phyloP scores from a whole-genome alignment of 2,329 filamentous ascomycete species.

The Karstenula rhodostoma region DNA sequence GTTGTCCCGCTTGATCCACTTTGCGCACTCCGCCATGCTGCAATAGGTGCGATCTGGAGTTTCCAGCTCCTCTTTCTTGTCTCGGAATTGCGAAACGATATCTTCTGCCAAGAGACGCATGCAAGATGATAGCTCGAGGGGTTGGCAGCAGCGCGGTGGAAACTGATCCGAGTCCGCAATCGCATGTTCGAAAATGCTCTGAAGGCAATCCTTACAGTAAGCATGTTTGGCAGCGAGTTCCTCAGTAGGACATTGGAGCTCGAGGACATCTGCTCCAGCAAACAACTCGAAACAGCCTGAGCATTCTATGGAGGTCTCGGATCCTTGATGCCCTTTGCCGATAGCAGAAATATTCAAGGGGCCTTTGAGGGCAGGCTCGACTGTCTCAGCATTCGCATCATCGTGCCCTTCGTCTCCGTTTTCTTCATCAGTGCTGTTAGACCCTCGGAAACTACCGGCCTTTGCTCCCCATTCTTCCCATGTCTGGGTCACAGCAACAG shows the following conservation, averaged over 20 bases:
- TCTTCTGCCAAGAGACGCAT: slow-evolving; percentile 14
- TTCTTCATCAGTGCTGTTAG: too few relatives aligned
- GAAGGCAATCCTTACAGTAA: slow-evolving; percentile 31
- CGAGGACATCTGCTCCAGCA: slow-evolving; percentile 6
- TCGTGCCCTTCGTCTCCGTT: too few relatives aligned
- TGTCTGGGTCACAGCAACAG: too few relatives aligned
- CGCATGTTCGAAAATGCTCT: slow-evolving; percentile 25
- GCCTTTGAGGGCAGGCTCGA: too few relatives aligned
- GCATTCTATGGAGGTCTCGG: neutral
- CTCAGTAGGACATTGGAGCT: slow-evolving; percentile 16
- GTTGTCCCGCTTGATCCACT: slow-evolving; percentile 21
- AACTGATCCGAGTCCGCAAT: slow-evolving; percentile 27
- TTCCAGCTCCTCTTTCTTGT: slow-evolving; percentile 23
- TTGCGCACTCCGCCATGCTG: slow-evolving; percentile 20
- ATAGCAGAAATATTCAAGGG: too few relatives aligned
- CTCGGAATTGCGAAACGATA: slow-evolving; percentile 13
- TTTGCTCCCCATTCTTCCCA: too few relatives aligned
- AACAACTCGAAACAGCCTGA: neutral
- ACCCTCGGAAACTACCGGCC: too few relatives aligned
- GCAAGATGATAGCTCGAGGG: slow-evolving; percentile 21
- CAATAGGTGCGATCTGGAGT: slow-evolving; percentile 25
- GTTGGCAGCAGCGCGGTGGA: slow-evolving; percentile 31
- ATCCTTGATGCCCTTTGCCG: too few relatives aligned
- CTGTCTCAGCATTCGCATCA: too few relatives aligned
- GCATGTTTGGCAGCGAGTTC: slow-evolving; percentile 15